phyloP scores from a whole-genome alignment of 2,329 filamentous ascomycete species.

The Alternaria burnsii region DNA sequence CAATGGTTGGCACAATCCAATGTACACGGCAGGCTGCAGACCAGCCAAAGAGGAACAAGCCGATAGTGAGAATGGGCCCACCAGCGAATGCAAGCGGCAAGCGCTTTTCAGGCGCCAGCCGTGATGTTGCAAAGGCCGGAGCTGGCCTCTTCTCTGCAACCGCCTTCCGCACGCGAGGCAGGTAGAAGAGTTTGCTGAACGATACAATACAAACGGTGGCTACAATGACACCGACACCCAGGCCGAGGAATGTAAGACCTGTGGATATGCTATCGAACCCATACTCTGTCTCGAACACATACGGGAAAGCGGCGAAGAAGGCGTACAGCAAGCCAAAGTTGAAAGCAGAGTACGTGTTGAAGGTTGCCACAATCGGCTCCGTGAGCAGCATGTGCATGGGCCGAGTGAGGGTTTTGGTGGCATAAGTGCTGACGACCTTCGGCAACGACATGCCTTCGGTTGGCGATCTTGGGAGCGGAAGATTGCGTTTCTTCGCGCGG shows the following conservation, averaged over 20 bases:
- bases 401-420: slow-evolving; percentile 50
- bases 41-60: slow-evolving; percentile 54
- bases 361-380: slow-evolving; percentile 34
- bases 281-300: slow-evolving; percentile 29
- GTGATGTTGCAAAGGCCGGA: slow-evolving; percentile 19
- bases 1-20: slow-evolving; percentile 51
- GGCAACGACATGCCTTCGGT: slow-evolving; percentile 14
- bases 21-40: slow-evolving; percentile 45
- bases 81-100: slow-evolving; percentile 49
- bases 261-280: slow-evolving; percentile 15
- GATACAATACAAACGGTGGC: slow-evolving; percentile 7
- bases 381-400: slow-evolving; percentile 56
- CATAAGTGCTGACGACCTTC: slow-evolving; percentile 11
- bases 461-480: slow-evolving; percentile 12
- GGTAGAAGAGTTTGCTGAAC: slow-evolving; percentile 13
- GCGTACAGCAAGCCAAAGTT: slow-evolving; percentile 36
- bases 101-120: slow-evolving; percentile 41
- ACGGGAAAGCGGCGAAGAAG: slow-evolving; percentile 36
- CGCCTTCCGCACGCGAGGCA: slow-evolving; percentile 6
- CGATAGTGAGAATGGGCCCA: slow-evolving; percentile 41
- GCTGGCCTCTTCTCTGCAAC: background rate
- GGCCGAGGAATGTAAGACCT: slow-evolving; percentile 15
- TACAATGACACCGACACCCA: slow-evolving; percentile 13
- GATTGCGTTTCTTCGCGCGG: slow-evolving; percentile 34
- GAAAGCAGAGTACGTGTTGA: slow-evolving; percentile 34